phyloP scores from a whole-genome alignment of 2,329 filamentous ascomycete genomes.

The Fusarium nelsonii region DNA sequence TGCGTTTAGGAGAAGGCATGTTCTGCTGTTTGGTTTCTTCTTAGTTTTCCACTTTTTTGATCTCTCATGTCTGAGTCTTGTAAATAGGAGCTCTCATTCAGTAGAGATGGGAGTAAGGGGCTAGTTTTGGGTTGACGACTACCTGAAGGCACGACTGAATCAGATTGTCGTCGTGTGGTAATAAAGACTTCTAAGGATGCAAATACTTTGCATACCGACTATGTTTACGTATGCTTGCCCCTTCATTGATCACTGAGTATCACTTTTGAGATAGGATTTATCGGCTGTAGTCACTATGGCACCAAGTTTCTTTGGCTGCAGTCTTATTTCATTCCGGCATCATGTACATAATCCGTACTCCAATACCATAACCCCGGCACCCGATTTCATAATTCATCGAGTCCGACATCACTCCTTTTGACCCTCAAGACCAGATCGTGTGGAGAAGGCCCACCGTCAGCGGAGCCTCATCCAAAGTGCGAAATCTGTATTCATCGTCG shows the following conservation, averaged over 20 bases:
- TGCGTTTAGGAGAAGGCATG: constrained; percentile 19
- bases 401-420: constrained; percentile 41
- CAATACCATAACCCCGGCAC: constrained; percentile 43
- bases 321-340: constrained; percentile 49
- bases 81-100: constrained; percentile 11
- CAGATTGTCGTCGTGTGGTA: constrained; percentile 29
- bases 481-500: constrained; percentile 37
- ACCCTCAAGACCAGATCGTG: constrained; percentile 35
- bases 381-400: constrained; percentile 34
- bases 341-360: constrained; percentile 48
- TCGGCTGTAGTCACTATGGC: background rate
- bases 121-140: constrained; percentile 1
- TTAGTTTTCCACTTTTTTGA: constrained; percentile 1
- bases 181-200: constrained; percentile 42
- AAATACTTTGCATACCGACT: constrained; percentile 29
- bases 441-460: constrained; percentile 29
- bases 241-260: background rate
- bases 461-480: constrained; percentile 37
- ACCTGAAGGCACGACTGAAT: constrained; percentile 14
- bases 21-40: constrained; percentile 3
- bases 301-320: constrained; percentile 18
- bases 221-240: background rate
- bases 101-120: constrained; percentile 18
- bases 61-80: constrained; percentile 16
- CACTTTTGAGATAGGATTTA: background rate